Percentiles rank a stretch among this genome's conserved stretches.
These are phyloP conservation scores for Leptodontidium sp. DNA, from an alignment of 2,329 filamentous ascomycete species.

Conservation along the genomic window DNA sequence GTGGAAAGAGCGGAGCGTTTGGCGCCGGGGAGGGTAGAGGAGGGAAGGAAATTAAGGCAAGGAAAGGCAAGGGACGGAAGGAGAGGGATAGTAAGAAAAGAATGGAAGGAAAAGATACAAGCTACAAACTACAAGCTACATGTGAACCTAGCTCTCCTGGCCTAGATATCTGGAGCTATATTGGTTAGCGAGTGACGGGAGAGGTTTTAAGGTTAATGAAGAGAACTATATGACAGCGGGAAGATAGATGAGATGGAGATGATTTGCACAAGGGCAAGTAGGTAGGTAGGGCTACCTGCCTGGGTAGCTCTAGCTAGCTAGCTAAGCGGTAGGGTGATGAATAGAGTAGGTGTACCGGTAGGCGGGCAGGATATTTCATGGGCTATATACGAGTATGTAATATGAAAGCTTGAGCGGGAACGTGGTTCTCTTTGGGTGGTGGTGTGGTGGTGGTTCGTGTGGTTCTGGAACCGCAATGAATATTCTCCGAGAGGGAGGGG, in stretches of 20 bases:
- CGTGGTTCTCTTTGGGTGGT: constrained; percentile 2
- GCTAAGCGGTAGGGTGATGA: constrained; percentile 1
- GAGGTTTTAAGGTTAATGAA: constrained; percentile 17
- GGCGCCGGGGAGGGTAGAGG: not conserved
- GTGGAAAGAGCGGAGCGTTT: not conserved
- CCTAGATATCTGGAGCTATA: not conserved
- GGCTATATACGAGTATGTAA: not conserved
- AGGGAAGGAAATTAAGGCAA: not conserved
- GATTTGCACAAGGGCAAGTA: not conserved
- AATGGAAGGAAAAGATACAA: not conserved
- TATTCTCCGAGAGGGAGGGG: constrained; percentile 6
- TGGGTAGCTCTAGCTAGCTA: not conserved
- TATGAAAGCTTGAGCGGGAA: constrained; percentile 10
- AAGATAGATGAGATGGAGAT: constrained; percentile 6
- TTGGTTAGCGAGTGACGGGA: not conserved
- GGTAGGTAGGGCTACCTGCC: too few relatives aligned
- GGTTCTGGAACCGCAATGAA: not conserved
- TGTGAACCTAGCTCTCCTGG: not conserved
- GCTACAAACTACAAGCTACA: not conserved
- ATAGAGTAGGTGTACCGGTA: not conserved
- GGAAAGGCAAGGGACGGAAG: not conserved
- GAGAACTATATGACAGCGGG: not conserved
- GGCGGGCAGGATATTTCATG: too few relatives aligned
- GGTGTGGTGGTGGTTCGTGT: not conserved
- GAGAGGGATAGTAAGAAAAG: too few relatives aligned